A percentile compares a stretch with the other conserved stretches of the same genome.
phyloP scores from a whole-genome alignment of 805 yeast genomes.

The Dipodascus geniculatus region DNA sequence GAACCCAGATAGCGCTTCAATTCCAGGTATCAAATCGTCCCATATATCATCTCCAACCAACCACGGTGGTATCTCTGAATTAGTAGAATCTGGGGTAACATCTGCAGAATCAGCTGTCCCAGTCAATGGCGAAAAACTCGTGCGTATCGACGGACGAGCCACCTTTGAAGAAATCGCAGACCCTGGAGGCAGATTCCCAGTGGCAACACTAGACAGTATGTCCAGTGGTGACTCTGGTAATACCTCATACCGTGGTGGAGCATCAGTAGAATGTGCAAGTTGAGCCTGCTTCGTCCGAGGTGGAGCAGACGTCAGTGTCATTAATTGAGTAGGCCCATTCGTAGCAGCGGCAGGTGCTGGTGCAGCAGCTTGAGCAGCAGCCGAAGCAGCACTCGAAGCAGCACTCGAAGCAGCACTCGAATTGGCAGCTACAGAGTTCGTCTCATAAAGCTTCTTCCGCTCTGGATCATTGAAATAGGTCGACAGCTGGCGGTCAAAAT shows the following conservation, averaged over 20 bases:
- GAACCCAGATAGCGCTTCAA: slow-evolving; percentile 17
- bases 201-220: slow-evolving; percentile 32
- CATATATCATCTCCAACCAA: slow-evolving; percentile 61
- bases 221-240: slow-evolving; percentile 27
- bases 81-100: neutral
- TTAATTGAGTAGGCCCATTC: slow-evolving; percentile 4
- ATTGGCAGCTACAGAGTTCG: no score
- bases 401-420: no score
- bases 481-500: slow-evolving; percentile 19
- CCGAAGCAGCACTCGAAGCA: no score
- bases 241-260: neutral
- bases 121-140: neutral
- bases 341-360: neutral
- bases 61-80: slow-evolving; percentile 24
- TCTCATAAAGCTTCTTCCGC: neutral
- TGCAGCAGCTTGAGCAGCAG: no score
- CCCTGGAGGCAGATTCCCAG: neutral
- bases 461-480: neutral
- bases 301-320: neutral
- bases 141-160: neutral
- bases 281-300: neutral
- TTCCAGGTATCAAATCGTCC: slow-evolving; percentile 36
- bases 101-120: neutral
- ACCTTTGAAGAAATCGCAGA: neutral
- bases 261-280: neutral